phyloP scores from a whole-genome alignment of 148 eudicot genomes.

The Rhododendron henanense region DNA sequence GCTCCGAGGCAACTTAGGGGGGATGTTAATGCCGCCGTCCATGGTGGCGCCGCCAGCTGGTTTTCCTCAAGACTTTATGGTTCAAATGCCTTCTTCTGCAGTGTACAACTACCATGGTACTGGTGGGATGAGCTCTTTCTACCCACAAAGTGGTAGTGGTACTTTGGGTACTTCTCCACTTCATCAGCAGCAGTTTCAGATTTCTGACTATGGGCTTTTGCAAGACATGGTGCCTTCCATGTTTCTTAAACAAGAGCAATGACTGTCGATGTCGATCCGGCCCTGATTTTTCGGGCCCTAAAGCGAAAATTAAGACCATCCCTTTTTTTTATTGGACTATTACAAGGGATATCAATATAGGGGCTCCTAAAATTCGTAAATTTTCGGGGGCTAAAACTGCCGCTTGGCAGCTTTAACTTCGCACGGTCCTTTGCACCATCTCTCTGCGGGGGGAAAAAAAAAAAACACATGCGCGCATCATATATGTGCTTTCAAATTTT shows the following conservation, averaged over 20 bases:
- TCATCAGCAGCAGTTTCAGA: slow-evolving; percentile 29
- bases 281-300: neutral
- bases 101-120: slow-evolving; percentile 18
- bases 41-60: slow-evolving; percentile 33
- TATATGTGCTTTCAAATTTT: no score
- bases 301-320: neutral
- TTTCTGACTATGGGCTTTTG: slow-evolving; percentile 70
- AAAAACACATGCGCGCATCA: no score
- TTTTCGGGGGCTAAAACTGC: no score
- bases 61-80: slow-evolving; percentile 31
- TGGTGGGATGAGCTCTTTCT: slow-evolving; percentile 22
- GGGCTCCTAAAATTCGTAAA: no score
- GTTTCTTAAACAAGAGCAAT: slow-evolving; percentile 69
- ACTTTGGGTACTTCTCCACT: neutral
- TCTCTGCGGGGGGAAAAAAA: no score
- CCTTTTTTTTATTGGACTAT: neutral
- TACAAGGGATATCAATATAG: neutral
- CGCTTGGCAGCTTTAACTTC: no score
- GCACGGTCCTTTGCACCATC: no score
- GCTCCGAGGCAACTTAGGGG: slow-evolving; percentile 61
- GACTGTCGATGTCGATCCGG: neutral
- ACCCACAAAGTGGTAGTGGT: slow-evolving; percentile 8
- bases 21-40: slow-evolving; percentile 38
- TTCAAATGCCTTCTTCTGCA: slow-evolving; percentile 14
- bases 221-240: slow-evolving; percentile 79